Base-by-base conservation (phyloP, 2,329 filamentous ascomycete genomes). In the Colletotrichum sansevieriae region DNA sequence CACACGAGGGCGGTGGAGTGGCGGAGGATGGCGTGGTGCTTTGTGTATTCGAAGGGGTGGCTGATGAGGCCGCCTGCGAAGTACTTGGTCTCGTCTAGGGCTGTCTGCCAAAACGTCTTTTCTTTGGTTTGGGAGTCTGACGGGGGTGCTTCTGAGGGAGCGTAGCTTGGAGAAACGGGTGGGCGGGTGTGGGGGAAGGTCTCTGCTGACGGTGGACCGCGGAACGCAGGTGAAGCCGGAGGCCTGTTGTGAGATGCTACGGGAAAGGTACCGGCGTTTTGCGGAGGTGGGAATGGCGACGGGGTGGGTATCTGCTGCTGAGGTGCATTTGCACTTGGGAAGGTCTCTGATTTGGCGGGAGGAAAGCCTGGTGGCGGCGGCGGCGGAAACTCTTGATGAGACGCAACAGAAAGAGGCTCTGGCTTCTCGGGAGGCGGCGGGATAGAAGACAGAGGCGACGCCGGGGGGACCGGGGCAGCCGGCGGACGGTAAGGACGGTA, bases 1-100 rank as follows among this genome's bases (percentile, higher is more conserved):
- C 90, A 90, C 11, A 92, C 83, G 1, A 92, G 74, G 0, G 86
- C 86, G 33, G 86, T 79, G 0, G 89, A 91, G 74, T 93, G 91
- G 0, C 90, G 87, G 25, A 92, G 83, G 64, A 93, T 87, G 52
- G 85, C 90, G 76, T 85, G 88, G 77, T 92, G 88, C 66, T 86
- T 89, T 3, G 85, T 91, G 0, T 88, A 90, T 74, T 91, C 89
- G 20, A 83, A 84, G 0, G 91, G 89, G 65, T 88, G 89, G 15
- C 83, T 83, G 61, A 92, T 82, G 22, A 93, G 81, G 0, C 90
- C 90, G 3, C 88, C 87, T 2, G 90, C 88, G 69, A 92, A 88
- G 75, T 91, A 88, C 41, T 87, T 83, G 0, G 88, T 89, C 73
- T 92, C 89, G 8, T 83, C 82, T 2, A 88, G 72, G 0, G 85